These are phyloP conservation scores for Neofusicoccum kwambonambiense DNA, from an alignment of 2,329 filamentous ascomycete species.

Conservation along the genomic window DNA sequence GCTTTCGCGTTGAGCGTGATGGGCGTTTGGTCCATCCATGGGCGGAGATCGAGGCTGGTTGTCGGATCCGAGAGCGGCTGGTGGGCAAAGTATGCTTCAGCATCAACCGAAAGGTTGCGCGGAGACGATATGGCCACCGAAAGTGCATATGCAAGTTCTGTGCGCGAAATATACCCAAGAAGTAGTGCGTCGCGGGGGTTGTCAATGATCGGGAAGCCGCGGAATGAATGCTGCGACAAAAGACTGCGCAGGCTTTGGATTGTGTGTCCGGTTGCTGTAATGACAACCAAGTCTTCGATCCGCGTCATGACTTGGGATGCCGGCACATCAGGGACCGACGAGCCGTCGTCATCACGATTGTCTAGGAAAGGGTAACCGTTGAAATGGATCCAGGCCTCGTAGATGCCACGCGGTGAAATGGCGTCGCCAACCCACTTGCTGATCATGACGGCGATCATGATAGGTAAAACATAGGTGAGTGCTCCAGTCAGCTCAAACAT, in stretches of 20 bases:
- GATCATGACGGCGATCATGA: slow-evolving; percentile 98
- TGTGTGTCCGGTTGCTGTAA: slow-evolving; percentile 85
- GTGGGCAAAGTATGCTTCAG: slow-evolving; percentile 81
- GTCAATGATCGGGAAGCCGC: slow-evolving; percentile 87
- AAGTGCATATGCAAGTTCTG: slow-evolving; percentile 82
- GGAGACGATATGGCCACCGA: slow-evolving; percentile 58
- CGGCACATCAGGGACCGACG: slow-evolving; percentile 74
- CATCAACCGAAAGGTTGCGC: slow-evolving; percentile 63
- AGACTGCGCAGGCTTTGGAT: slow-evolving; percentile 71
- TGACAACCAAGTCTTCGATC: slow-evolving; percentile 83
- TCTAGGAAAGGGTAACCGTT: slow-evolving; percentile 95
- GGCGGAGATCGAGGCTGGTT: slow-evolving; percentile 79
- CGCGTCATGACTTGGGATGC: slow-evolving; percentile 90
- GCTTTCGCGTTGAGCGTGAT: slow-evolving; percentile 79
- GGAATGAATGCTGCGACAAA: slow-evolving; percentile 72
- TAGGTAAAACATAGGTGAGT: slow-evolving; percentile 92
- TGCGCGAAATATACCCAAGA: slow-evolving; percentile 90
- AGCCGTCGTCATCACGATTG: slow-evolving; percentile 58
- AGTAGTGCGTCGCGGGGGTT: slow-evolving; percentile 75
- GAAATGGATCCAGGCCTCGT: slow-evolving; percentile 96
- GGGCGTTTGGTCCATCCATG: slow-evolving; percentile 99
- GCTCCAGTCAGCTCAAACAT: slow-evolving; percentile 99
- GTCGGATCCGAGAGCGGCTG: slow-evolving; percentile 72
- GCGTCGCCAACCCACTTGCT: slow-evolving; percentile 98
- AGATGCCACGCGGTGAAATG: slow-evolving; percentile 88